phyloP scores from a whole-genome alignment of 192 early-diverging fungal species.

The Phycomyces nitens region DNA sequence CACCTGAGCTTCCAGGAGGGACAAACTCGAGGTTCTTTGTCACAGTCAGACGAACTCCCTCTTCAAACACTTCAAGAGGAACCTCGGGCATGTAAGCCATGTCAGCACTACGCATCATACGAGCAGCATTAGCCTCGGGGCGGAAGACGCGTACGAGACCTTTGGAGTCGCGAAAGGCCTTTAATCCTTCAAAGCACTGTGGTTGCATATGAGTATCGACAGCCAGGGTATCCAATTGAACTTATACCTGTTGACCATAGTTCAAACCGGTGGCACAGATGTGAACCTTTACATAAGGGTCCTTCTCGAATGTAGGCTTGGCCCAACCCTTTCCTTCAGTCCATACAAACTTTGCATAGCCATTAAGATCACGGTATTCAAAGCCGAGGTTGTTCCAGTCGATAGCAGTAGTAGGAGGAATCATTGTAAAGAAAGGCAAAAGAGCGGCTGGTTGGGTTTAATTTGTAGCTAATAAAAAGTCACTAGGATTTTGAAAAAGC shows the following conservation, averaged over 20 bases:
- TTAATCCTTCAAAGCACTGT: slow-evolving; percentile 78
- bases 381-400: slow-evolving; percentile 70
- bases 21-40: slow-evolving; percentile 67
- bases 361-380: slow-evolving; percentile 60
- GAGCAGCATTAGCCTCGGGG: slow-evolving; percentile 62
- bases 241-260: slow-evolving; percentile 66
- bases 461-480: no score
- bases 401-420: slow-evolving; percentile 39
- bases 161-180: slow-evolving; percentile 68
- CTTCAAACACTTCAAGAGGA: slow-evolving; percentile 58
- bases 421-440: not conserved
- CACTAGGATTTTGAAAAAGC: no score
- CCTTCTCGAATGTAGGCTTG: slow-evolving; percentile 48
- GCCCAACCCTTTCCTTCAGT: slow-evolving; percentile 57
- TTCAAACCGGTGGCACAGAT: slow-evolving; percentile 63
- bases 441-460: no score
- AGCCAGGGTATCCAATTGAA: not conserved
- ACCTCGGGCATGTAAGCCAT: slow-evolving; percentile 59
- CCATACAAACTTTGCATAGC: slow-evolving; percentile 62
- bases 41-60: slow-evolving; percentile 54
- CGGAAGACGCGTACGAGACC: slow-evolving; percentile 71
- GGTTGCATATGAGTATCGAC: not conserved
- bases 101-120: slow-evolving; percentile 54
- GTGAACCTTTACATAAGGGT: slow-evolving; percentile 58
- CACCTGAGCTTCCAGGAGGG: slow-evolving; percentile 65